phyloP scores from a whole-genome alignment of 371 early-diverging fungal genomes.

The Dichotomocladium elegans region DNA sequence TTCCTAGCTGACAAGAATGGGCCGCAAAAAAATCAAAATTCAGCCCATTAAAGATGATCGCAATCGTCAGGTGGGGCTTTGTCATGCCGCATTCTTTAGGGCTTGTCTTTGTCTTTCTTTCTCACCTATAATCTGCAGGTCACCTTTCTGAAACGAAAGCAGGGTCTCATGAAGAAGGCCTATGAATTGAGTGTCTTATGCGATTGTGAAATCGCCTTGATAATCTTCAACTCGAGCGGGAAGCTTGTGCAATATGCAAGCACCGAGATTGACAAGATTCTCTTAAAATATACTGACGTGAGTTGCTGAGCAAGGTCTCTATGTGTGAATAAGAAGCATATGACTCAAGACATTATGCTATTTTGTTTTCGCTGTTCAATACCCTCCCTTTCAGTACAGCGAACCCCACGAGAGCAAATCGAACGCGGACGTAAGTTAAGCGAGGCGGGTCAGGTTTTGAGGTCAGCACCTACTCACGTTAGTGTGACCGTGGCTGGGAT shows the following conservation, averaged over 20 bases:
- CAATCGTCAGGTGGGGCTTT: slow-evolving; percentile 76
- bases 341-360: no score
- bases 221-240: slow-evolving; percentile 86
- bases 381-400: slow-evolving; percentile 38
- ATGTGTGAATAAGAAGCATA: not conserved
- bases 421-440: slow-evolving; percentile 53
- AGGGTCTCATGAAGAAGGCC: slow-evolving; percentile 99
- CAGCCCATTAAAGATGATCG: slow-evolving; percentile 92
- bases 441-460: no score
- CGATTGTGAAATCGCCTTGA: slow-evolving; percentile 94
- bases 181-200: slow-evolving; percentile 97
- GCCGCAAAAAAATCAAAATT: slow-evolving; percentile 96
- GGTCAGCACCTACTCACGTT: not conserved
- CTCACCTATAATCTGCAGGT: slow-evolving; percentile 47
- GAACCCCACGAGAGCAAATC: slow-evolving; percentile 64
- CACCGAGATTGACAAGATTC: slow-evolving; percentile 86
- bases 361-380: not conserved
- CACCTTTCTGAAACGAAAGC: slow-evolving; percentile 97
- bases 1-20: no score
- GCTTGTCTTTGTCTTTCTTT: no score
- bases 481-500: slow-evolving; percentile 4
- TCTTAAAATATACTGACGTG: slow-evolving; percentile 88
- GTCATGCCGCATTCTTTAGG: not conserved
- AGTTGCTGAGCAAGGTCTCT: not conserved
- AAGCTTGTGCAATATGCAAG: slow-evolving; percentile 93